Evolutionary conservation across 2,329 filamentous ascomycete species (phyloP), one percentile per base, ranked within the genome.

Genomic region (Diaporthe sp.): DNA sequence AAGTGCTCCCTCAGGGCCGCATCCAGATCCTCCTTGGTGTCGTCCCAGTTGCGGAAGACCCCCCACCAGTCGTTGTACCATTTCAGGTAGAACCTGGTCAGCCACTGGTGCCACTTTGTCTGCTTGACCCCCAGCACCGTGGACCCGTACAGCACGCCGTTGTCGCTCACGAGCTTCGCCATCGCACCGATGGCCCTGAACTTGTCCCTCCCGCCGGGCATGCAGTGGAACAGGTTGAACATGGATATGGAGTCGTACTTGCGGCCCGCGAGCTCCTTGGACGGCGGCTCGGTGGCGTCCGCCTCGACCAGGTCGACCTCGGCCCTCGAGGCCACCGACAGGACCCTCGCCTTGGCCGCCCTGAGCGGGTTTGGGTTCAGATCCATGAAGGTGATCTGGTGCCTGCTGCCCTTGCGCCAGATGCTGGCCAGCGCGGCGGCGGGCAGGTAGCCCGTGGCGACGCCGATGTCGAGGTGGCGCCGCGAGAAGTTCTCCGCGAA

Each of bases 161-260:
- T 79, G 1, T 82, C 79, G 15, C 76, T 79, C 13, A 87, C 77
- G 8, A 82, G 73, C 2, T 78, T 75, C 77, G 83, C 84, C 65
- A 84, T 80, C 7, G 80, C 78, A 9, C 58, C 72, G 28, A 87
- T 81, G 2, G 85, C 79, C 15, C 46, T 61, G 17, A 81, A 73
- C 76, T 86, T 85, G 7, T 76, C 75, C 5, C 74, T 62, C 1
- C 81, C 80, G 0, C 81, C 82, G 0, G 85, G 85, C 13, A 87
- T 76, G 78, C 86, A 87, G 77, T 87, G 86, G 22, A 87, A 79
- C 6, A 87, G 76, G 76, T 85, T 87, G 78, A 85, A 86, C 79
- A 86, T 81, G 19, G 84, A 84, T 70, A 89, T 84, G 1, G 85
- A 85, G 77, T 86, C 83, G 77, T 85, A 88, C 61, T 78, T 78